Conservation (phyloP, 1,284 basidiomycete species). For the Austropuccinia psidii region DNA sequence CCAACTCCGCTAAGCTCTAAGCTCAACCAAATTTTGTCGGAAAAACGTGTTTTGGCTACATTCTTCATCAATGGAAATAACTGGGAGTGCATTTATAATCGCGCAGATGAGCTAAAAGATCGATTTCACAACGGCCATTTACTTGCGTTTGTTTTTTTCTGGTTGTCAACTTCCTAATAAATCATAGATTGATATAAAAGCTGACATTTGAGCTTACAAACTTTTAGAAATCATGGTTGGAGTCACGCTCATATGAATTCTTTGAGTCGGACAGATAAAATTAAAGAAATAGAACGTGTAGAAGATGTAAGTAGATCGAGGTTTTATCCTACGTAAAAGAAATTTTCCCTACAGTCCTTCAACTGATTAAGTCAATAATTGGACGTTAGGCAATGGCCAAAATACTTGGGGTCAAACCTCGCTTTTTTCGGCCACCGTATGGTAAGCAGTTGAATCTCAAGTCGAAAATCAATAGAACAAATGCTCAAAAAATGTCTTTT, state of each 20-base stretch:
- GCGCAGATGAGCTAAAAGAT: constrained; percentile 39
- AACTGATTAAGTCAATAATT: no score
- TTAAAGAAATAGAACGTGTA: constrained; percentile 39
- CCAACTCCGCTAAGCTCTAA: constrained; percentile 1
- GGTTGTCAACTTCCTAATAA: not conserved
- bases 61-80: constrained; percentile 43
- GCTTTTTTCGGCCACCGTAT: constrained; percentile 41
- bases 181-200: not conserved
- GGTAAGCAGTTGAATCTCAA: not conserved
- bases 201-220: no score
- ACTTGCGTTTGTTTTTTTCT: constrained; percentile 39
- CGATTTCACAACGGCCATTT: constrained; percentile 43
- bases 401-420: constrained; percentile 45
- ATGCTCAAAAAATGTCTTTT: not conserved
- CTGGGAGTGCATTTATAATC: constrained; percentile 43
- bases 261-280: constrained; percentile 39
- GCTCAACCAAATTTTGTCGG: not conserved
- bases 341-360: not conserved
- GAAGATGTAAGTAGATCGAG: constrained; percentile 7
- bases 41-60: not conserved
- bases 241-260: constrained; percentile 42
- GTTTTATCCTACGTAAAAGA: not conserved
- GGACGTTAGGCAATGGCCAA: constrained; percentile 42
- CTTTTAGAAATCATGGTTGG: constrained; percentile 40
- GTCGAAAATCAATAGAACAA: not conserved